phyloP scores from a whole-genome alignment of 179 eudicot species.

The Camellia oleifera region DNA sequence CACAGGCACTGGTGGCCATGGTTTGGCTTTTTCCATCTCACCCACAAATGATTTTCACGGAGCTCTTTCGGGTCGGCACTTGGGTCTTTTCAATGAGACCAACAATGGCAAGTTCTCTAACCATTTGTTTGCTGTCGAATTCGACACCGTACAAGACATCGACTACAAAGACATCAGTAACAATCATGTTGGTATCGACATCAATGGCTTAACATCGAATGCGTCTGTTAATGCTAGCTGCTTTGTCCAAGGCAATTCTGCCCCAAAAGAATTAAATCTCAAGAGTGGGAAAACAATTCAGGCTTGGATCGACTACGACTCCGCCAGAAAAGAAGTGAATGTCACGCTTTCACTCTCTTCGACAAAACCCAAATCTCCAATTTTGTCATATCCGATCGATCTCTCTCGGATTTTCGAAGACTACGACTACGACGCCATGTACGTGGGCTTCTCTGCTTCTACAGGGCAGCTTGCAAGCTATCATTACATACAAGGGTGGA shows the following conservation, averaged over 20 bases:
- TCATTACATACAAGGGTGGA: conserved; percentile 39
- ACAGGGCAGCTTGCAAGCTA: conserved; percentile 43
- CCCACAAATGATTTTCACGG: conserved; percentile 30
- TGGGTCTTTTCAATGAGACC: conserved; percentile 39
- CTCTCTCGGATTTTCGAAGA: conserved; percentile 40
- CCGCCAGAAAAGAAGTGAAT: conserved; percentile 22
- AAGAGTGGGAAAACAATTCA: conserved; percentile 42
- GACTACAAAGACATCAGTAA: conserved; percentile 55
- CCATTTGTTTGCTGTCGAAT: conserved; percentile 55
- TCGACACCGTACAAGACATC: conserved; percentile 52
- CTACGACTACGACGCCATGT: conserved; percentile 30
- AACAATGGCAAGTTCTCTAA: conserved; percentile 43
- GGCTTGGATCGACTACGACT: conserved; percentile 58
- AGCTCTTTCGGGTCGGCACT: conserved; percentile 43
- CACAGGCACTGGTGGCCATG: conserved; percentile 47
- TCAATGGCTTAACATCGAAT: conserved; percentile 39
- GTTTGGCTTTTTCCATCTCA: conserved; percentile 41
- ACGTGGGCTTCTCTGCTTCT: conserved; percentile 54
- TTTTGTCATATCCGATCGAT: conserved; percentile 24
- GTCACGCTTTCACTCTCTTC: conserved; percentile 40
- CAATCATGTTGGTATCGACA: conserved; percentile 55
- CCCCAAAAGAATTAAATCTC: conserved; percentile 29
- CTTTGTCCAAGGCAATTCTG: conserved; percentile 31
- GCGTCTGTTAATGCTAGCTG: conserved; percentile 35
- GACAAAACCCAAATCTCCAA: conserved; percentile 29